Conservation (phyloP, 2,329 filamentous ascomycete species). For the Fusarium globosum region DNA sequence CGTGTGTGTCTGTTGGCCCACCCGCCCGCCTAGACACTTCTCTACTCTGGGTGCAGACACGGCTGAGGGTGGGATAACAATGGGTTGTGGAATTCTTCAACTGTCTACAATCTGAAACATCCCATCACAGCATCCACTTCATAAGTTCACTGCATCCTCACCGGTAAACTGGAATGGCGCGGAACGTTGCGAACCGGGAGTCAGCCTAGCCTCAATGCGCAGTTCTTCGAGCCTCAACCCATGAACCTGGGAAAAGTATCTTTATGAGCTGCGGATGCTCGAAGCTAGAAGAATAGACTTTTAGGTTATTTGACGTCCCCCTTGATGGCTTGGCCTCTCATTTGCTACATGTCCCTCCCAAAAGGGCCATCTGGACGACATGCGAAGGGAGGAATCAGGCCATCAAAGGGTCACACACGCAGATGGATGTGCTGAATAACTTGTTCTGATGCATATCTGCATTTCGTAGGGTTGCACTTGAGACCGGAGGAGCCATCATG, state of each 20-base stretch:
- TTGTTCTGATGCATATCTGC: slow-evolving; percentile 19
- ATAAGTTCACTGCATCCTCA: background rate
- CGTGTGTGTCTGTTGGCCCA: slow-evolving; percentile 35
- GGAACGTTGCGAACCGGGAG: slow-evolving; percentile 34
- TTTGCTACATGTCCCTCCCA: slow-evolving; percentile 19
- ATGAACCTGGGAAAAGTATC: slow-evolving; percentile 17
- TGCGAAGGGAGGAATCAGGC: slow-evolving; percentile 21
- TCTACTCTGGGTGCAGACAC: slow-evolving; percentile 18
- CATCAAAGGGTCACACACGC: slow-evolving; percentile 33
- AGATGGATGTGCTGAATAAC: slow-evolving; percentile 9
- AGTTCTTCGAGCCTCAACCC: slow-evolving; percentile 9
- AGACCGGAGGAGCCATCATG: background rate
- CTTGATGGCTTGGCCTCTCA: slow-evolving; percentile 2
- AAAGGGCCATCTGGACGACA: slow-evolving; percentile 20
- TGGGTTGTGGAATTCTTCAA: slow-evolving; percentile 19
- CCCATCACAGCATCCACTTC: background rate
- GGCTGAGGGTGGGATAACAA: slow-evolving; percentile 37
- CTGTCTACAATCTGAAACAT: slow-evolving; percentile 31
- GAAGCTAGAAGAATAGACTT: slow-evolving; percentile 31
- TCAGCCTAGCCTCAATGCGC: background rate
- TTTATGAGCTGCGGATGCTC: background rate
- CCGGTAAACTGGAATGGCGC: background rate
- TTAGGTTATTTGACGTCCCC: slow-evolving; percentile 29
- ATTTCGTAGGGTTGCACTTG: slow-evolving; percentile 26
- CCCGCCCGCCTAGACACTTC: slow-evolving; percentile 31